Evolutionary conservation across 2,329 filamentous ascomycete species (phyloP).

Genomic region (Paracorniculantispora psalliotae): DNA sequence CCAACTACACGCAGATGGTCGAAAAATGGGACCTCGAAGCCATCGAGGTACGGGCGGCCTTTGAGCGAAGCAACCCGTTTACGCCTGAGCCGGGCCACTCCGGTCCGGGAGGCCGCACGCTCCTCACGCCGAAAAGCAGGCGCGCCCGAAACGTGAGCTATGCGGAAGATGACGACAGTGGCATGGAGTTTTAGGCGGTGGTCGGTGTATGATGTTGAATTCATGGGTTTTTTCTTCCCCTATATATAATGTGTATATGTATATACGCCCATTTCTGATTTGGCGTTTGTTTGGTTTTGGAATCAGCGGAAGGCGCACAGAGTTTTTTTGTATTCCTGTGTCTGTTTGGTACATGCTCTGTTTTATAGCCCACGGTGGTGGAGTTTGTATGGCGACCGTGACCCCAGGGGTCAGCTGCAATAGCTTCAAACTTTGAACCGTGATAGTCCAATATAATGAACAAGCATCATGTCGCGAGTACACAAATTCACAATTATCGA

Average conservation of each 20-base stretch:
- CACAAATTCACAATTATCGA: not conserved
- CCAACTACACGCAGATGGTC: constrained; percentile 55
- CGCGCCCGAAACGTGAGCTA: constrained; percentile 36
- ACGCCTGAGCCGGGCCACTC: constrained; percentile 23
- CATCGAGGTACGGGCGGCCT: constrained; percentile 45
- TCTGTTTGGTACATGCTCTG: not conserved
- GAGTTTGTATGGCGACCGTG: too few relatives aligned
- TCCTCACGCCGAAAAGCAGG: constrained; percentile 25
- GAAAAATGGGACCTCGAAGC: constrained; percentile 70
- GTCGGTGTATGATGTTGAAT: not conserved
- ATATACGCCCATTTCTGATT: not conserved
- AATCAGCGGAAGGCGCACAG: not conserved
- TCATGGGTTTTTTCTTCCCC: not conserved
- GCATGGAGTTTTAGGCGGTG: constrained; percentile 19
- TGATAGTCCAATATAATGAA: not conserved
- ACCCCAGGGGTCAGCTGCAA: too few relatives aligned
- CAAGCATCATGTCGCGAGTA: not conserved
- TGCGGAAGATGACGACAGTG: constrained; percentile 28
- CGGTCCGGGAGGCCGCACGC: not conserved
- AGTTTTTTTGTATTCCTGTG: not conserved
- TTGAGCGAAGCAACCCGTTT: constrained; percentile 48
- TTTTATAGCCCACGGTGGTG: too few relatives aligned
- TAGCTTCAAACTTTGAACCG: not conserved
- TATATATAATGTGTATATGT: not conserved
- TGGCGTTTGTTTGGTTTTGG: constrained; percentile 11